phyloP scores from a whole-genome alignment of 768 basidiomycete genomes.

The Phaeotremella skinneri region DNA sequence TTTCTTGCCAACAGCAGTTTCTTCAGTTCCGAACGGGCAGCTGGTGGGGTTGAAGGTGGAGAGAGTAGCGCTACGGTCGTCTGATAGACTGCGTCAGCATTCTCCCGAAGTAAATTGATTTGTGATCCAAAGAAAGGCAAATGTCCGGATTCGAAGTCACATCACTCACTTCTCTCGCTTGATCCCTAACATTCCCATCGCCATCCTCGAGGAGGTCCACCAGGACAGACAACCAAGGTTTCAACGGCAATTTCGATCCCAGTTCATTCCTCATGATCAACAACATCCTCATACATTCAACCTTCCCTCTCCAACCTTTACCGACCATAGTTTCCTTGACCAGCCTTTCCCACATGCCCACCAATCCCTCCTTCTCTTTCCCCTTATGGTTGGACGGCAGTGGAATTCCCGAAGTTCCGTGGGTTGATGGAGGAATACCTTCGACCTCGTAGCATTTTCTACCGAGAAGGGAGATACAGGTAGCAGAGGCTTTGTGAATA shows the following conservation, averaged over 20 bases:
- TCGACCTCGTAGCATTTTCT: conserved; percentile 37
- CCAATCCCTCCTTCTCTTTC: conserved; percentile 44
- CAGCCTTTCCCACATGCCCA: conserved; percentile 37
- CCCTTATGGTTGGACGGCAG: conserved; percentile 19
- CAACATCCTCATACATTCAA: conserved; percentile 43
- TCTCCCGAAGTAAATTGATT: not conserved
- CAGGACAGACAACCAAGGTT: conserved; percentile 70
- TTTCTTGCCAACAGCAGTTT: conserved; percentile 75
- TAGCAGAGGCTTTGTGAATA: conserved; percentile 32
- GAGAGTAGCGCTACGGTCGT: conserved; percentile 83
- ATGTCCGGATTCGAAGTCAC: not conserved
- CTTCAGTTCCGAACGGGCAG: conserved; percentile 88
- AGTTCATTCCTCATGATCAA: conserved; percentile 26
- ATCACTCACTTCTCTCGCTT: conserved; percentile 61
- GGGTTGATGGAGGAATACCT: not conserved
- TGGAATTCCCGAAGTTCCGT: not conserved
- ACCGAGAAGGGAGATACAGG: conserved; percentile 31
- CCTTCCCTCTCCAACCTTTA: conserved; percentile 42
- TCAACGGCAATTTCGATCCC: conserved; percentile 30
- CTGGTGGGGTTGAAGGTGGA: conserved; percentile 74
- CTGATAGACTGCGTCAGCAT: conserved; percentile 16
- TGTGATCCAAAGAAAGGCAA: no score
- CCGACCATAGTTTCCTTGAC: conserved; percentile 35
- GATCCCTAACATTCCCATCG: conserved; percentile 84
- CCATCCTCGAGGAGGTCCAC: conserved; percentile 86